Evolutionary conservation across 768 basidiomycete genomes (phyloP), one percentile per base, ranked within the genome.

Genomic region (Suillus americanus): DNA sequence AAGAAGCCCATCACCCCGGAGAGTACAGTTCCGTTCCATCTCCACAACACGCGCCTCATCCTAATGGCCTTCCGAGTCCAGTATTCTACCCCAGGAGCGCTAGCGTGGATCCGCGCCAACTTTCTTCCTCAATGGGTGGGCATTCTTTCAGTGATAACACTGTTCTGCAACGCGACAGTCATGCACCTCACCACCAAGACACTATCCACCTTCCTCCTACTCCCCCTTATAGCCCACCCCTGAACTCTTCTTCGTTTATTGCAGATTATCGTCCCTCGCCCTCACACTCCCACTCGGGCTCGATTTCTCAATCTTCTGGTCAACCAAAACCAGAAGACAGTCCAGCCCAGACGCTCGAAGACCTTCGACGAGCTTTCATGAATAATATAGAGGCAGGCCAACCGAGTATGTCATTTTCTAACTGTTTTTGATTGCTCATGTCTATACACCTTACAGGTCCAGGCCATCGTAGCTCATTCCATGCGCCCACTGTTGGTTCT

Each of bases 201-300:
- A 28, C 18, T 28, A 2, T 20, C 3, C 71, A 65, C 28, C 59
- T 72, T 16, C 62, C 72, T 13, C 62, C 73, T 28, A 67, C 73
- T 23, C 76, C 78, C 5, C 75, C 77, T 16, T 73, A 76, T 64
- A 71, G 74, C 9, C 76, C 77, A 5, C 67, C 72, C 13, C 66
- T 69, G 33, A 30, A 20, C 28, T 18, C 25, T 10, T 25, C 40
- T 40, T 43, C 57, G 18, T 30, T 28, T 16, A 25, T 20, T 59
- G 9, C 18, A 33, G 62, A 61, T 25, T 35, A 61, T 28, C 57
- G 56, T 10, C 53, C 61, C 30, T 37, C 55, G 8, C 53, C 55
- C 18, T 10, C 40, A 20, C 25, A 59, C 28, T 41, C 57, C 1
- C 18, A 43, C 28, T 59, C 57, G 25, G 28, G 18, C 12, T 41